Evolutionary conservation across 1,139 yeast genomes (phyloP), one percentile per base, ranked within the genome.

Genomic region (Taiozyma sp.): DNA sequence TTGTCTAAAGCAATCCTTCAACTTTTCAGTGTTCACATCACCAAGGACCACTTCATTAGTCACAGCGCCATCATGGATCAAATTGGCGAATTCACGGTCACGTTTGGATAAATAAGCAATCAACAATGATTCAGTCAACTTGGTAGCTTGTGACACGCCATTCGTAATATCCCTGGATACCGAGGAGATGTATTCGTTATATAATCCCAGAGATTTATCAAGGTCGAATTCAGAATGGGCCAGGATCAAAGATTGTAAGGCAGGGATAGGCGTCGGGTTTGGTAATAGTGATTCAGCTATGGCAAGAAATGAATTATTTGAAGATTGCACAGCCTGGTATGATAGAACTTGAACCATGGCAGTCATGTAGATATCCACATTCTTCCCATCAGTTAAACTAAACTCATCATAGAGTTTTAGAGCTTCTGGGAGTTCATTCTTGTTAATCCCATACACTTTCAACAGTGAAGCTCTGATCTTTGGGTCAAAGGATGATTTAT

Each of bases 11-110:
- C 73, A 58, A 26, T 68, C 70, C 56, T 79, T 79, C 9, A 83
- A 62, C 29, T 64, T 62, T 21, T 70, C 69, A 5, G 72, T 65
- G 45, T 81, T 85, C 6, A 63, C 61, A 28, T 74, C 77, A 29
- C 74, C 75, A 16, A 62, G 62, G 1, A 83, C 52, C 1, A 79
- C 58, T 11, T 60, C 67, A 51, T 75, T 75, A 43, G 70, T 74
- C 4, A 72, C 62, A 1, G 85, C 80, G 56, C 81, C 83, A 43
- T 80, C 82, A 55, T 76, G 74, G n/a, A 85, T 67, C 44, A 83
- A 74, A 43, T 75, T 72, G 0, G 89, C 88, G 63, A 85, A 77
- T 50, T 80, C 83, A 41, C 88, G 64, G 59, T 85, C 89, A 40
- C 73, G 69, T 39, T 74, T 73, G 22, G 74, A 68, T 39, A 85